Evolutionary conservation across 2,329 filamentous ascomycete species (phyloP).

Genomic region (Colletotrichum noveboracense): DNA sequence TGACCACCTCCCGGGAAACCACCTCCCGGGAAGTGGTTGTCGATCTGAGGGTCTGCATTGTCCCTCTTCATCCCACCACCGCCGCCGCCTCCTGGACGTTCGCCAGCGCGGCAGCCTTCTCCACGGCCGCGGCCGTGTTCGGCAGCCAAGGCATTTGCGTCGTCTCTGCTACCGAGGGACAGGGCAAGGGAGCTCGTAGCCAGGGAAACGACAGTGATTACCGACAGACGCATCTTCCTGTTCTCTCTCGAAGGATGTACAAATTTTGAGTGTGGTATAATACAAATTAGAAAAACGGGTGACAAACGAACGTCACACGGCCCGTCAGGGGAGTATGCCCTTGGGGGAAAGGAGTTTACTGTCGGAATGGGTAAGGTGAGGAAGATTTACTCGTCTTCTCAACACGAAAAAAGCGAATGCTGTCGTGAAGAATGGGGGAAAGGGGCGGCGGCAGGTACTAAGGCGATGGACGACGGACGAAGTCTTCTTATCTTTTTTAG

Average conservation of each 20-base stretch:
- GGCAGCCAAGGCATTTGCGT: neutral
- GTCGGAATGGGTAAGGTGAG: neutral
- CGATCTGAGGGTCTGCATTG: neutral
- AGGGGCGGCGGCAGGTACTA: neutral
- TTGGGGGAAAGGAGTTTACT: neutral
- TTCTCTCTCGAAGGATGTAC: neutral
- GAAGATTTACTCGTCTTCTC: neutral
- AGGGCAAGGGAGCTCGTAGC: constrained; percentile 12
- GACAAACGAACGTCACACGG: neutral
- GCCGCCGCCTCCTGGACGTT: neutral
- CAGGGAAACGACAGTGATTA: constrained; percentile 9
- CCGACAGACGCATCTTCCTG: constrained; percentile 12
- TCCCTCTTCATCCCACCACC: neutral
- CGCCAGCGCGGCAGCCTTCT: neutral
- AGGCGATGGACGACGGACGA: neutral
- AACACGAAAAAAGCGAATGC: neutral
- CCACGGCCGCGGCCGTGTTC: neutral
- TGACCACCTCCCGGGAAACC: neutral
- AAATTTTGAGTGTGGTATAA: neutral
- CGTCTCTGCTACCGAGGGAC: neutral
- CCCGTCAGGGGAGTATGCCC: neutral
- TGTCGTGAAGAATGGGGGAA: neutral
- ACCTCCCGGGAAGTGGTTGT: neutral
- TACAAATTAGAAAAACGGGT: neutral
- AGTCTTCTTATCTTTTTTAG: neutral